A percentile compares a stretch with the other conserved stretches of the same genome.
Conservation (phyloP, 2,329 filamentous ascomycete species). For the Sclerotinia subarctica region DNA sequence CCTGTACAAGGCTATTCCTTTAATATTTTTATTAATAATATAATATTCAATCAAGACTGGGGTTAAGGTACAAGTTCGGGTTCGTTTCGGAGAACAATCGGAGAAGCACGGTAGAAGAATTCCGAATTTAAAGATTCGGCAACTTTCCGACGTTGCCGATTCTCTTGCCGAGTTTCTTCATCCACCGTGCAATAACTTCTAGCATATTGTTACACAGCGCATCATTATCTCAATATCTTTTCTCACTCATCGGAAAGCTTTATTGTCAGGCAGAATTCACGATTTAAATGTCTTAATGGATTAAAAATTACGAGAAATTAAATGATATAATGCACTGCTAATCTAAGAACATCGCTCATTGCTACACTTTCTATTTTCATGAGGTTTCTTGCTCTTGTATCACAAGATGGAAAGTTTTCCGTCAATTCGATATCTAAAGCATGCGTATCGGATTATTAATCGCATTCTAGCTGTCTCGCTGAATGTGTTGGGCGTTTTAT, state of each 20-base stretch:
- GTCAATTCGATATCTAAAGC: not conserved
- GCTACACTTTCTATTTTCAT: not conserved
- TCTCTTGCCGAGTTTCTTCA: not conserved
- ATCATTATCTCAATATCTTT: not conserved
- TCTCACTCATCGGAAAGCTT: not conserved
- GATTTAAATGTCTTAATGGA: not conserved
- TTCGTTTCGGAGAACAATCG: constrained; percentile 1
- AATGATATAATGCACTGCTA: not conserved
- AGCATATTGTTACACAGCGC: not conserved
- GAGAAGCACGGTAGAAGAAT: not conserved
- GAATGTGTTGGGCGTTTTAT: not conserved
- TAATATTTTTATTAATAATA: too few relatives aligned
- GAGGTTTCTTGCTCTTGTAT: not conserved
- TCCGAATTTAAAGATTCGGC: constrained; percentile 1
- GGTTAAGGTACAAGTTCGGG: not conserved
- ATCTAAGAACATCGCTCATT: not conserved
- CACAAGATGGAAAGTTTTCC: not conserved
- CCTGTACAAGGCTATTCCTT: too few relatives aligned
- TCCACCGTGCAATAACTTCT: not conserved
- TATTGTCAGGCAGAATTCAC: not conserved
- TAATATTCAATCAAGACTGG: not conserved
- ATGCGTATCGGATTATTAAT: not conserved
- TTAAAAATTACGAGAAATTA: not conserved
- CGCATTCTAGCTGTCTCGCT: not conserved
- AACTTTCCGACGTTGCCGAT: not conserved